Evolutionary conservation across 2,329 filamentous ascomycete species (phyloP).

Genomic region (Botrytis pseudocinerea): DNA sequence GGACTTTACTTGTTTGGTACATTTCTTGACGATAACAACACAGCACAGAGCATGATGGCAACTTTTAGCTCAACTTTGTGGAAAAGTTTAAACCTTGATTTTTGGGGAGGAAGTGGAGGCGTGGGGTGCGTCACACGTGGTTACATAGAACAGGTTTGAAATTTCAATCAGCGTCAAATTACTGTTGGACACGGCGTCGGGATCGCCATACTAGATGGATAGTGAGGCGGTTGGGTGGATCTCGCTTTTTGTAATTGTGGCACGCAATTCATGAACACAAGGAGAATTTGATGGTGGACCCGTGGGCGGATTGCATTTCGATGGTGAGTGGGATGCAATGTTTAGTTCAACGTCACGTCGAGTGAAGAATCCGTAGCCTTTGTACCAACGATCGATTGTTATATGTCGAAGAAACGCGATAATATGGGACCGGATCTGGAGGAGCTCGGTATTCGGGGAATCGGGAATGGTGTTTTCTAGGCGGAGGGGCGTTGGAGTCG

Average conservation of each 20-base stretch:
- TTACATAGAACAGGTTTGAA: background rate
- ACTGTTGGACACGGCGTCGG: background rate
- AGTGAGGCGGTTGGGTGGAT: constrained; percentile 8
- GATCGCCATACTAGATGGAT: background rate
- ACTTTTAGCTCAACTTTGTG: background rate
- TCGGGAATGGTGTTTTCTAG: background rate
- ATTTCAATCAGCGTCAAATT: no score
- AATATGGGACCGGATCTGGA: background rate
- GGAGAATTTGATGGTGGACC: background rate
- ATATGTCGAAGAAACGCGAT: background rate
- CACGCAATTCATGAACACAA: background rate
- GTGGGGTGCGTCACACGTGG: background rate
- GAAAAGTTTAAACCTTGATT: background rate
- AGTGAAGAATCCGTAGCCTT: background rate
- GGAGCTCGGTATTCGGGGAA: background rate
- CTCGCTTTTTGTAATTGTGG: background rate
- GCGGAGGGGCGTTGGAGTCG: background rate
- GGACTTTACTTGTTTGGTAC: background rate
- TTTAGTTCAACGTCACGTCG: background rate
- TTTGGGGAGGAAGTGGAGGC: background rate
- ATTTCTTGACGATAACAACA: background rate
- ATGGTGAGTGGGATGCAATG: background rate
- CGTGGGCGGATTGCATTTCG: background rate
- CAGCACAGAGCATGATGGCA: background rate
- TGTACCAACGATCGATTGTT: background rate